phyloP scores from a whole-genome alignment of 2,329 filamentous ascomycete species.

The Sarocladium oryzae region DNA sequence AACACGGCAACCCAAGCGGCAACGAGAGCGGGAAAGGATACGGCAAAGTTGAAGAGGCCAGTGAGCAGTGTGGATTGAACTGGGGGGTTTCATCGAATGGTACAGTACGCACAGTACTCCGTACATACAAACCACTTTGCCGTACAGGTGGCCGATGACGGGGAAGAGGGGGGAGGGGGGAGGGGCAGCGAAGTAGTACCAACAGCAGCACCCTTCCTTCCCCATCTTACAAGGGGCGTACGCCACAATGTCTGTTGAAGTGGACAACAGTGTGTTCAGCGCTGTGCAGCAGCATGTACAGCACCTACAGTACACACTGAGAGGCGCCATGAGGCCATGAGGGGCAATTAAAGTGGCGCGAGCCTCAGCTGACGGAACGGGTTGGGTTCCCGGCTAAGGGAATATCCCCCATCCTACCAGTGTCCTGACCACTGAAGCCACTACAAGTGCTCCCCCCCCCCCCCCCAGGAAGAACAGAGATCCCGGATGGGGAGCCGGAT shows the following conservation, averaged over 20 bases:
- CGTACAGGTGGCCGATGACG: background rate
- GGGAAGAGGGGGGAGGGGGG: background rate
- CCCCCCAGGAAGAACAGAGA: too few species aligned
- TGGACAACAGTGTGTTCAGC: too few species aligned
- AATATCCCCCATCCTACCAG: background rate
- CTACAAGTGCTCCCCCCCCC: too few species aligned
- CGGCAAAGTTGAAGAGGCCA: background rate
- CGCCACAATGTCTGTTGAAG: too few species aligned
- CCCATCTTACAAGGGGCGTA: too few species aligned
- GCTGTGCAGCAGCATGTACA: too few species aligned
- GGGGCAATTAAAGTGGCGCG: slow-evolving; percentile 2
- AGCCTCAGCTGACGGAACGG: slow-evolving; percentile 1
- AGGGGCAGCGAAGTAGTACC: background rate
- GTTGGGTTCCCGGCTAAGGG: background rate
- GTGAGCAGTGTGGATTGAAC: background rate
- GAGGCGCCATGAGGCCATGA: too few species aligned
- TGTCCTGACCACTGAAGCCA: too few species aligned
- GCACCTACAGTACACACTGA: too few species aligned
- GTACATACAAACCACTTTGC: background rate
- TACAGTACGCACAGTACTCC: background rate
- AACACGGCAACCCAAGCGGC: slow-evolving; percentile 9
- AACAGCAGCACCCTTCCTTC: too few species aligned
- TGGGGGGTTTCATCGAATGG: background rate
- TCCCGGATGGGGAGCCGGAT: too few species aligned
- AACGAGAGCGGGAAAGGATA: slow-evolving; percentile 5